Evolutionary conservation across 257 asterid genomes (phyloP).

Genomic region (Cordia subcordata): DNA sequence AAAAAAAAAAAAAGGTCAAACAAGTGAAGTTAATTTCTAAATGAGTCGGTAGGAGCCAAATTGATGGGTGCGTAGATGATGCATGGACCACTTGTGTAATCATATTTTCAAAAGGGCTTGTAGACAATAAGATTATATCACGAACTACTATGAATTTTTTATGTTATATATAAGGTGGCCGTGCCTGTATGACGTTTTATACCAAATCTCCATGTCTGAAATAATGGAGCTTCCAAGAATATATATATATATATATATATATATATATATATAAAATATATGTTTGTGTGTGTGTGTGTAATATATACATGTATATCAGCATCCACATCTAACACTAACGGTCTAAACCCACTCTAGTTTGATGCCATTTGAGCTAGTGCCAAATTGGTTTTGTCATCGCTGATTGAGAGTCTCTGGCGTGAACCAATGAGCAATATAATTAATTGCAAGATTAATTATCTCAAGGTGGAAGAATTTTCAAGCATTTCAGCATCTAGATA

Average conservation of each 20-base stretch:
- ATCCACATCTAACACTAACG: neutral
- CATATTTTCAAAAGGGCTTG: neutral
- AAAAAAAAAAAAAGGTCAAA: no score
- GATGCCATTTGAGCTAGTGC: neutral
- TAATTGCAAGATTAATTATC: no score
- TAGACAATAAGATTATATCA: neutral
- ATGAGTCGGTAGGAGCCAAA: slow-evolving; percentile 6
- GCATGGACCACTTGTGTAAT: slow-evolving; percentile 1
- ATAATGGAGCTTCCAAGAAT: neutral
- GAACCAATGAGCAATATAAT: no score
- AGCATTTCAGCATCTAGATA: no score
- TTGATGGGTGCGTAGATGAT: slow-evolving; percentile 3
- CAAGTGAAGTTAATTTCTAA: neutral
- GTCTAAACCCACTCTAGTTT: neutral
- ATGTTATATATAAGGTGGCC: slow-evolving; percentile 3
- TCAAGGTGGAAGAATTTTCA: no score
- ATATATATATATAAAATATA: no score
- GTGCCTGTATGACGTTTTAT: neutral
- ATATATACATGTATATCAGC: no score
- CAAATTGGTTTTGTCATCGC: neutral
- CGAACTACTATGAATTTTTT: neutral
- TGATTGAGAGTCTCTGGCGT: neutral
- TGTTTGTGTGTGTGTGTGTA: no score
- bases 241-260: no score
- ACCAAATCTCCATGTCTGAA: neutral